These are phyloP conservation scores for Coemansia asiatica DNA, from an alignment of 192 early-diverging fungal species.

Conservation along the genomic window DNA sequence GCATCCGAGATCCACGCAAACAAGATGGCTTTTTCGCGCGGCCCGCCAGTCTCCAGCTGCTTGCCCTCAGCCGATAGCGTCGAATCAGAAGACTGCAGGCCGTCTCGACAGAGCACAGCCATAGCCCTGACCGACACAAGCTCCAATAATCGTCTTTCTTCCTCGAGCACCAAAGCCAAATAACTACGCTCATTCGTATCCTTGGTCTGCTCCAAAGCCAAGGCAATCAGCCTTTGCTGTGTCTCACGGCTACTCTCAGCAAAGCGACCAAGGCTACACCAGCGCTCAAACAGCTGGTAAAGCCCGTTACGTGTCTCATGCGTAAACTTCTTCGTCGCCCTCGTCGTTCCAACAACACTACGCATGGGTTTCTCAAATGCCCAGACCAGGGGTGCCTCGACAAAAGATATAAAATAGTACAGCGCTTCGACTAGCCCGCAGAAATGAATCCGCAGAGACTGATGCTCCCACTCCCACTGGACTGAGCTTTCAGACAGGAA, in stretches of 20 bases:
- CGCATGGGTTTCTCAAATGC: not conserved
- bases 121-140: constrained; percentile 82
- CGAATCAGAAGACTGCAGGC: not conserved
- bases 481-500: constrained; percentile 78
- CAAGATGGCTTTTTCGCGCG: constrained; percentile 39
- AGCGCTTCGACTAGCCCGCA: constrained; percentile 86
- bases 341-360: constrained; percentile 3
- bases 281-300: constrained; percentile 86
- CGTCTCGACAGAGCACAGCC: constrained; percentile 71
- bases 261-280: constrained; percentile 83
- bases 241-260: constrained; percentile 58
- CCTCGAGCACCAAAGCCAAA: constrained; percentile 68
- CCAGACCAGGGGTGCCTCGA: constrained; percentile 17
- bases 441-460: constrained; percentile 82
- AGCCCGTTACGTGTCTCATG: constrained; percentile 74
- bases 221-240: constrained; percentile 67
- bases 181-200: constrained; percentile 67
- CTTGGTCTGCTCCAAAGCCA: constrained; percentile 69
- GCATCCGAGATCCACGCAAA: constrained; percentile 52
- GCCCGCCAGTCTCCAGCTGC: constrained; percentile 36
- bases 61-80: constrained; percentile 2
- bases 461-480: constrained; percentile 85
- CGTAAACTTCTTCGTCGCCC: constrained; percentile 60
- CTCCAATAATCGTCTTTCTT: constrained; percentile 75
- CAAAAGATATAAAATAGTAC: constrained; percentile 67